Conservation (phyloP, 331 rosid genomes). For the Pyrus hybrid region DNA sequence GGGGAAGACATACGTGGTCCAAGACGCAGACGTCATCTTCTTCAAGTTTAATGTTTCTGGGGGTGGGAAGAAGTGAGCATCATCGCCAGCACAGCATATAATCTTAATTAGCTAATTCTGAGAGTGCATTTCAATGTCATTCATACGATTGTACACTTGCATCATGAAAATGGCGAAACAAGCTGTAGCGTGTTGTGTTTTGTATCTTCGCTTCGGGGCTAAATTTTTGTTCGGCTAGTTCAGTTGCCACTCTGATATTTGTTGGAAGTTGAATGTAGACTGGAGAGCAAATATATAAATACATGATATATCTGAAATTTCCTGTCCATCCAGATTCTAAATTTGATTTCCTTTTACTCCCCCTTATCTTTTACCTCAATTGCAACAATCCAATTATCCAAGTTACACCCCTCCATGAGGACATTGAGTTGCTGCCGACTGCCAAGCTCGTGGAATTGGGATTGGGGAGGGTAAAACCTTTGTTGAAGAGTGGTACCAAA, state of each 20-base stretch:
- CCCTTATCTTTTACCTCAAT: too few species aligned
- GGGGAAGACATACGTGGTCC: constrained; percentile 90
- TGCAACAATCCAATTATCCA: too few species aligned
- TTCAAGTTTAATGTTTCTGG: constrained; percentile 97
- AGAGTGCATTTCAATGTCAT: background rate
- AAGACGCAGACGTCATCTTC: constrained; percentile 86
- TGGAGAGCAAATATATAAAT: background rate
- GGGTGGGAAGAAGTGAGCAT: constrained; percentile 83
- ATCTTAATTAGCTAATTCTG: background rate
- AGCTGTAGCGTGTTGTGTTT: background rate
- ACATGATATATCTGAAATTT: background rate
- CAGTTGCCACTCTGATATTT: background rate
- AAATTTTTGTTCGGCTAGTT: background rate
- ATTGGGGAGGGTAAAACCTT: too few species aligned
- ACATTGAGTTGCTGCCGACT: too few species aligned
- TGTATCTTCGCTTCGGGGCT: background rate
- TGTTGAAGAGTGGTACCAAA: too few species aligned
- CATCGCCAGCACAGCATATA: background rate
- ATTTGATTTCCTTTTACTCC: background rate
- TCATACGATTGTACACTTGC: constrained; percentile 3
- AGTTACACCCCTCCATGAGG: too few species aligned
- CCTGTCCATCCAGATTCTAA: background rate
- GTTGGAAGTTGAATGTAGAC: background rate
- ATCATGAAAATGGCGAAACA: background rate
- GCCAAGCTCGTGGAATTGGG: too few species aligned